A percentile compares a stretch with the other conserved stretches of the same genome.
phyloP scores from a whole-genome alignment of 257 asterid species.

The Penstemon newberryi region DNA sequence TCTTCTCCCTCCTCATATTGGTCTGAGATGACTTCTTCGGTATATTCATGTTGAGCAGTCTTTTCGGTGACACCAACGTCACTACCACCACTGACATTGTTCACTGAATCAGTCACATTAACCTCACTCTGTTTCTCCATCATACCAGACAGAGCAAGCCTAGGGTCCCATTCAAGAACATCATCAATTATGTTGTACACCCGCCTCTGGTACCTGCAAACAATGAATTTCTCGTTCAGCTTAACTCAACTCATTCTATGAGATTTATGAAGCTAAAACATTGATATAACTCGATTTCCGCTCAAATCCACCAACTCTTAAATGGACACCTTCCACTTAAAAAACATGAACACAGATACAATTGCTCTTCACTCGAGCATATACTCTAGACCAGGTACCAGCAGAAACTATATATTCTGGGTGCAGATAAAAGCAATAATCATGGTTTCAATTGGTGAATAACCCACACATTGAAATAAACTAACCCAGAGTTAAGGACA shows the following conservation, averaged over 20 bases:
- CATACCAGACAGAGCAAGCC: constrained; percentile 92
- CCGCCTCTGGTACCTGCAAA: constrained; percentile 89
- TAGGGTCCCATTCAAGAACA: constrained; percentile 96
- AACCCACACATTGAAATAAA: too few relatives aligned
- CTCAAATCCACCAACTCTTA: too few relatives aligned
- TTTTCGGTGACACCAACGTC: constrained; percentile 30
- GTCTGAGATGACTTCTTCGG: constrained; percentile 35
- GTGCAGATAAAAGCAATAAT: too few relatives aligned
- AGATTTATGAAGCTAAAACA: too few relatives aligned
- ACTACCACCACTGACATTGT: constrained; percentile 47
- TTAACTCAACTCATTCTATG: background rate
- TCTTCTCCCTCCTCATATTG: constrained; percentile 50
- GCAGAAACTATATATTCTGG: too few relatives aligned
- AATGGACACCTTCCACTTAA: too few relatives aligned
- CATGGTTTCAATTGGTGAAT: too few relatives aligned
- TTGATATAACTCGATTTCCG: too few relatives aligned
- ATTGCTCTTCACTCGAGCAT: too few relatives aligned
- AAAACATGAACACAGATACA: too few relatives aligned
- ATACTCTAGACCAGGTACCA: too few relatives aligned
- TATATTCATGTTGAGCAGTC: constrained; percentile 27
- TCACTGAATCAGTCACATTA: constrained; percentile 53
- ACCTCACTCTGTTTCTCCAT: constrained; percentile 71
- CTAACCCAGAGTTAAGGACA: too few relatives aligned
- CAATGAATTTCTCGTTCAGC: constrained; percentile 3
- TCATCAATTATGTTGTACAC: constrained; percentile 94